Conservation (phyloP, 495 filamentous ascomycete genomes). For the Lichina pygmaea region DNA sequence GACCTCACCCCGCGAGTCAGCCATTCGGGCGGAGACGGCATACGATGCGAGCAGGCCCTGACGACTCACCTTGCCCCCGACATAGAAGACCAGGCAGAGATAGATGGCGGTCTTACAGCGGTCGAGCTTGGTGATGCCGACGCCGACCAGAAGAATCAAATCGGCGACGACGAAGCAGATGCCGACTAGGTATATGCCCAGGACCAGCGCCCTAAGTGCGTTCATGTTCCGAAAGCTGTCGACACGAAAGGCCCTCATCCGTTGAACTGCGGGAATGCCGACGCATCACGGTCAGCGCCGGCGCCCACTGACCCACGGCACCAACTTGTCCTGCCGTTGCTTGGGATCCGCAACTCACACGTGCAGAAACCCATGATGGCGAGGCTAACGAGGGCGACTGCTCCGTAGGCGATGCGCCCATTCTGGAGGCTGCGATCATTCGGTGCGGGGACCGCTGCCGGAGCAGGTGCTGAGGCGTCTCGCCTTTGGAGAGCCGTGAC, state of each 20-base stretch:
- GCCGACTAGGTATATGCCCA: slow-evolving; percentile 1
- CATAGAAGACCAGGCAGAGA: slow-evolving; percentile 13
- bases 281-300: neutral
- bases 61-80: slow-evolving; percentile 6
- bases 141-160: neutral
- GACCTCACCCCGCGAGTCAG: neutral
- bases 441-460: no score
- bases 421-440: neutral
- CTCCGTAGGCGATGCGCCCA: neutral
- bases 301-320: neutral
- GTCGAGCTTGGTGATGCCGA: neutral
- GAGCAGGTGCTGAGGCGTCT: neutral
- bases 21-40: no score
- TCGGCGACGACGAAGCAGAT: slow-evolving; percentile 1
- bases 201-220: neutral
- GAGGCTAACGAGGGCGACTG: neutral
- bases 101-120: slow-evolving; percentile 9
- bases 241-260: neutral
- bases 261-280: neutral
- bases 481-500: neutral
- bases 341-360: neutral
- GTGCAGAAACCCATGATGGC: neutral
- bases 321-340: neutral
- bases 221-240: neutral
- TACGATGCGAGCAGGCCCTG: no score